A percentile compares a stretch with the other conserved stretches of the same genome.
Evolutionary conservation across 768 basidiomycete genomes (phyloP).

Genomic region (Bullera alba): DNA sequence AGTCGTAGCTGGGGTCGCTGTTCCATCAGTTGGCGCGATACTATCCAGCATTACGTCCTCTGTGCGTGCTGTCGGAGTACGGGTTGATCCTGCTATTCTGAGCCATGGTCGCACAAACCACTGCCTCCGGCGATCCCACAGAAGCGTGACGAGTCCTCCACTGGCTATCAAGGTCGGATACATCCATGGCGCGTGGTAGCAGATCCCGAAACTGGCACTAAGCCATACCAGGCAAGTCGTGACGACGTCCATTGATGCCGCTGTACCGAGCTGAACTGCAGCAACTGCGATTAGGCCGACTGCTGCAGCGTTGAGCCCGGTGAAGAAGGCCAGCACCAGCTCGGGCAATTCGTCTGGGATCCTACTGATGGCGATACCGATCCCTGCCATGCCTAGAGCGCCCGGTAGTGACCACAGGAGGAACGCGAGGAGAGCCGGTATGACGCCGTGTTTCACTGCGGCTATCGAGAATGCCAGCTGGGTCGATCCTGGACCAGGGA

Average conservation of each 20-base stretch:
- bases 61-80: too few species aligned
- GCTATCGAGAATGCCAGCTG: slow-evolving; percentile 53
- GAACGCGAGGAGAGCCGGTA: slow-evolving; percentile 50
- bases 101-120: too few species aligned
- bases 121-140: slow-evolving; percentile 47
- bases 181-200: slow-evolving; percentile 54
- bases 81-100: too few species aligned
- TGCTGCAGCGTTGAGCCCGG: slow-evolving; percentile 55
- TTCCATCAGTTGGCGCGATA: too few species aligned
- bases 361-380: slow-evolving; percentile 50
- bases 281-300: slow-evolving; percentile 56
- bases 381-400: slow-evolving; percentile 51
- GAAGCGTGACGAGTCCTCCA: slow-evolving; percentile 48
- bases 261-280: slow-evolving; percentile 51
- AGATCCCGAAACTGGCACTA: slow-evolving; percentile 51
- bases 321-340: slow-evolving; percentile 53
- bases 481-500: slow-evolving; percentile 35
- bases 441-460: slow-evolving; percentile 48
- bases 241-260: slow-evolving; percentile 51
- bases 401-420: slow-evolving; percentile 52
- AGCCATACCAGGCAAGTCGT: slow-evolving; percentile 50
- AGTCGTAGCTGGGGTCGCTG: too few species aligned
- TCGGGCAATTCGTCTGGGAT: slow-evolving; percentile 50
- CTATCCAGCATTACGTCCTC: too few species aligned
- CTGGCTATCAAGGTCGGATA: slow-evolving; percentile 51